Evolutionary conservation across 75 land plant species (phyloP), one percentile per base, ranked within the genome.

Genomic region (Pinus taeda): DNA sequence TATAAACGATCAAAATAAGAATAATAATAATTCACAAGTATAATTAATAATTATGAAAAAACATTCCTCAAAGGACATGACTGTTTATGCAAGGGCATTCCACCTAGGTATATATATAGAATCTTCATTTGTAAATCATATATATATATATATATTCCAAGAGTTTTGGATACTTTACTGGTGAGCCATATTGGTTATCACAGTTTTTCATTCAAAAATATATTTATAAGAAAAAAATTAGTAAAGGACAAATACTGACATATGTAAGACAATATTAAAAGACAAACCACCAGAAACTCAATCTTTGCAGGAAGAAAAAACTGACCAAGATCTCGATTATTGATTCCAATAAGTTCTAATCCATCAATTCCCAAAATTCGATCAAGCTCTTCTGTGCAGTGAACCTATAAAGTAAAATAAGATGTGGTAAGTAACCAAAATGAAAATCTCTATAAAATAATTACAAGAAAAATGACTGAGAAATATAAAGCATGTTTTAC

Each of bases 291-390:
- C 53, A 42, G 6, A 24, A 20, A 59, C 18, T 7, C 0, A 17
- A 36, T 69, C 20, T 76, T 61, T 26, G 11, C 12, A 59, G 29
- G 5, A 18, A 57, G 77, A 20, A 5, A 15, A 45, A 73, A 55
- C 82, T 65, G 59, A 82, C 86, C 86, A 64, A 85, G 70, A 76
- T 85, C 62, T 15, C 87, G 86, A 29, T 85, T 85, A 70, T 85
- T 85, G 70, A 85, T 85, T 45, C 87, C 87, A 60, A 85, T 76
- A 63, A 85, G 86, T 78, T 85, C 78, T 17, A 83, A 74, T 61
- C 63, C 71, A 65, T 80, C 76, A 49, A 85, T 33, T 22, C 74
- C 85, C 73, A 85, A 57, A 12, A 85, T 78, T 53, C 87, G 81
- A 26, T 85, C 81, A 86, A 85, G 79, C 74, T 85, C 87, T n/a